Conservation (phyloP, 163 green algal species). For the Chlorella variabilis region DNA sequence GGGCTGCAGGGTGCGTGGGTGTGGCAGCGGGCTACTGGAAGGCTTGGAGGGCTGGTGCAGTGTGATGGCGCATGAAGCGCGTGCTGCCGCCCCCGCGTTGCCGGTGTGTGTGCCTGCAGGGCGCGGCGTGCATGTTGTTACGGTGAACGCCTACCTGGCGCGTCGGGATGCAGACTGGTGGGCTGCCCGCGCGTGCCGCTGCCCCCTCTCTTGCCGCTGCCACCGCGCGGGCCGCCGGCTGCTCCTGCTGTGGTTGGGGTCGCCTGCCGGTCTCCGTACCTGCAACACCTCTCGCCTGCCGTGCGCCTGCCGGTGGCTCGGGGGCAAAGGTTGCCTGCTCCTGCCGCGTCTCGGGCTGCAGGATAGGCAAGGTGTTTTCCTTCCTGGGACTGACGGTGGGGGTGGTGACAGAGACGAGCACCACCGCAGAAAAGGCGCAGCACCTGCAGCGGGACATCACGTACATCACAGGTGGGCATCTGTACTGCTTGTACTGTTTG, state of each 20-base stretch:
- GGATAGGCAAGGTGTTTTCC: slow-evolving; percentile 82
- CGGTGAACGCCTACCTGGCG: slow-evolving; percentile 97
- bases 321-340: too few relatives aligned
- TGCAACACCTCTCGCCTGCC: too few relatives aligned
- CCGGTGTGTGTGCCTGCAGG: slow-evolving; percentile 20
- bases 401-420: slow-evolving; percentile 60
- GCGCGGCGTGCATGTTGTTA: slow-evolving; percentile 88
- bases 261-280: too few relatives aligned
- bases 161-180: slow-evolving; percentile 85
- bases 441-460: slow-evolving; percentile 78
- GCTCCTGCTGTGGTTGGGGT: neutral
- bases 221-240: too few relatives aligned
- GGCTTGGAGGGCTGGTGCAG: neutral
- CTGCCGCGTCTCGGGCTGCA: slow-evolving; percentile 24
- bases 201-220: too few relatives aligned
- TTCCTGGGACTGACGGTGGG: slow-evolving; percentile 89
- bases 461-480: slow-evolving; percentile 77
- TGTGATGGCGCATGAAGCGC: neutral
- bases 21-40: too few relatives aligned
- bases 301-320: too few relatives aligned
- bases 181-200: neutral
- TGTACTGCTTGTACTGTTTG: neutral
- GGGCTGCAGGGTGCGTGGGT: too few relatives aligned
- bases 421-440: neutral
- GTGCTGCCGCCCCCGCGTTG: neutral